phyloP scores from a whole-genome alignment of 179 eudicot genomes.

The Beta macrorhiza region DNA sequence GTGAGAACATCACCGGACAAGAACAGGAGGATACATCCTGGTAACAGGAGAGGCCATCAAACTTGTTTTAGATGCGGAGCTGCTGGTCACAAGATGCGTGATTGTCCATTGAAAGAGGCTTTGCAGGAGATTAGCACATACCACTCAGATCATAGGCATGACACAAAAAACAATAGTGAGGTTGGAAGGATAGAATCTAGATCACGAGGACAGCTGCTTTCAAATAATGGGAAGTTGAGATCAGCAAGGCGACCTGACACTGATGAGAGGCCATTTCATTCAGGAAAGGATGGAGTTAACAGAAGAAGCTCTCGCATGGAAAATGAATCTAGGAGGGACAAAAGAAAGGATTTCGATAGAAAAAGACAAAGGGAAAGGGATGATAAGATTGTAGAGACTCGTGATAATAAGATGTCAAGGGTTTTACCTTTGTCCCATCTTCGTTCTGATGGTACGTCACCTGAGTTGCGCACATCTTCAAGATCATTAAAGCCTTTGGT shows the following conservation, averaged over 20 bases:
- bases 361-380: slow-evolving; percentile 37
- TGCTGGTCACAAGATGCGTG: slow-evolving; percentile 49
- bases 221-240: slow-evolving; percentile 23
- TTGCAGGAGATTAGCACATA: slow-evolving; percentile 21
- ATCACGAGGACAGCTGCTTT: slow-evolving; percentile 22
- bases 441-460: slow-evolving; percentile 31
- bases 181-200: slow-evolving; percentile 26
- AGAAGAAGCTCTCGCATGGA: slow-evolving; percentile 16
- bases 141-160: slow-evolving; percentile 20
- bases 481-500: slow-evolving; percentile 26
- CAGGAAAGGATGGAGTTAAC: slow-evolving; percentile 24
- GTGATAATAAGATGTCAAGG: slow-evolving; percentile 33
- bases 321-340: slow-evolving; percentile 21
- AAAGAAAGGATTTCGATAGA: slow-evolving; percentile 28
- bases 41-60: slow-evolving; percentile 24
- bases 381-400: slow-evolving; percentile 19
- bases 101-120: slow-evolving; percentile 35
- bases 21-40: slow-evolving; percentile 24
- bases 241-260: slow-evolving; percentile 21
- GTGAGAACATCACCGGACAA: slow-evolving; percentile 26
- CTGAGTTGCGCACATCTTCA: slow-evolving; percentile 29
- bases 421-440: slow-evolving; percentile 26
- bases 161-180: slow-evolving; percentile 17
- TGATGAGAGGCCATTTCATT: slow-evolving; percentile 29
- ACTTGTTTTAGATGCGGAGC: slow-evolving; percentile 50